These are phyloP conservation scores for Debaryomyces hansenii DNA, from an alignment of 805 yeast genomes.

Conservation along the genomic window DNA sequence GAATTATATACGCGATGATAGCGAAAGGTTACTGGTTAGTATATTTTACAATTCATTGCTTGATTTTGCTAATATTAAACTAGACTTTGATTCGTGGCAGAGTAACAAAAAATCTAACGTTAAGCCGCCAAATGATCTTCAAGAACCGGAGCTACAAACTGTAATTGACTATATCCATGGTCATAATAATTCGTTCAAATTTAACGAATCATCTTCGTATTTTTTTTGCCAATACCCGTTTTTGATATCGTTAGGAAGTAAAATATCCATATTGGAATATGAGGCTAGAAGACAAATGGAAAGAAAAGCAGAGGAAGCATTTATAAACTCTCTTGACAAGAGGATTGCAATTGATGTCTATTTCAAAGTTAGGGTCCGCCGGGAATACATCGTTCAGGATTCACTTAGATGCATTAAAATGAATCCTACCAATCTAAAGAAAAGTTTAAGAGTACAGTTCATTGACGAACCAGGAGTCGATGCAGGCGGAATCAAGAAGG, in stretches of 20 bases:
- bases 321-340: conserved; percentile 68
- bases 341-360: conserved; percentile 64
- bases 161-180: conserved; percentile 53
- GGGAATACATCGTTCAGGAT: conserved; percentile 69
- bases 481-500: conserved; percentile 92
- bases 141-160: conserved; percentile 34
- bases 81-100: conserved; percentile 88
- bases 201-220: conserved; percentile 32
- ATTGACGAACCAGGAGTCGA: conserved; percentile 90
- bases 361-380: conserved; percentile 65
- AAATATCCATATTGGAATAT: conserved; percentile 76
- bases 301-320: conserved; percentile 85
- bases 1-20: conserved; percentile 36
- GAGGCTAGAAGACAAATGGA: conserved; percentile 84
- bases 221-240: conserved; percentile 86
- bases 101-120: conserved; percentile 27
- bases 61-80: conserved; percentile 72
- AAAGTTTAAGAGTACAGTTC: conserved; percentile 76
- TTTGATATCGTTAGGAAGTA: conserved; percentile 76
- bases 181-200: conserved; percentile 20
- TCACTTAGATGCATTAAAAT: conserved; percentile 64
- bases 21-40: conserved; percentile 29
- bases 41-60: conserved; percentile 76
- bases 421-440: conserved; percentile 62
- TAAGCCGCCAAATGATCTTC: conserved; percentile 5